Percentiles rank a stretch among this genome's conserved stretches.
phyloP scores from a whole-genome alignment of 2,329 filamentous ascomycete genomes.

The Aureobasidium namibiae region DNA sequence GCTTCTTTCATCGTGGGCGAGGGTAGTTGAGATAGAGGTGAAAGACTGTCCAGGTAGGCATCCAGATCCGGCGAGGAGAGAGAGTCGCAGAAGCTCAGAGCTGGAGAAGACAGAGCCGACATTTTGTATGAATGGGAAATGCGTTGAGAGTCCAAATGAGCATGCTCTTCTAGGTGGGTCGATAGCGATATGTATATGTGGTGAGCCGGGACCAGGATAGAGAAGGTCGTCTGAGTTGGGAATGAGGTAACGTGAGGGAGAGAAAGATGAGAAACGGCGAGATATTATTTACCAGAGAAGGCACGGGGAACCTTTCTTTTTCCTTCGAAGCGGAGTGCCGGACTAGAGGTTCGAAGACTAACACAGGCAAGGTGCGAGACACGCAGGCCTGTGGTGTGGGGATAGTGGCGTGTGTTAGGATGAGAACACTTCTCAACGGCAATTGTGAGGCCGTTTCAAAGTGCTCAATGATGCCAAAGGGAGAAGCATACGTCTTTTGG shows the following conservation, averaged over 20 bases:
- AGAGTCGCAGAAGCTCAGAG: constrained; percentile 24
- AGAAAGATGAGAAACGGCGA: constrained; percentile 5
- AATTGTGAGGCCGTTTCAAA: constrained; percentile 1
- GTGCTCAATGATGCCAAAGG: constrained; percentile 2
- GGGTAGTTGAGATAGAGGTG: constrained; percentile 23
- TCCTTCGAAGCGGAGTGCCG: background rate
- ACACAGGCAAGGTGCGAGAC: constrained; percentile 7
- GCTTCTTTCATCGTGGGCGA: constrained; percentile 22
- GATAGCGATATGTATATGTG: constrained; percentile 1
- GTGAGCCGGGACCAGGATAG: constrained; percentile 1
- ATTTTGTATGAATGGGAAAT: background rate
- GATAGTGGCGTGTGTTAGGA: constrained; percentile 9
- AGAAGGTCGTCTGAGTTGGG: background rate
- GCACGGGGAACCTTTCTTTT: constrained; percentile 5
- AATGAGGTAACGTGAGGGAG: background rate
- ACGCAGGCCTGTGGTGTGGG: constrained; percentile 2
- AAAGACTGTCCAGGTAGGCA: constrained; percentile 23
- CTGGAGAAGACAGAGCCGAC: constrained; percentile 20
- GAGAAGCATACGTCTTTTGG: background rate
- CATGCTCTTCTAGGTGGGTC: constrained; percentile 4
- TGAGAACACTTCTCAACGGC: constrained; percentile 1
- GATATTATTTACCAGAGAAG: constrained; percentile 7
- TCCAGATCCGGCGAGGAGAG: constrained; percentile 26
- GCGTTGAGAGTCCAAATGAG: background rate
- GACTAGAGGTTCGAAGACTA: background rate